These are phyloP conservation scores for Onygenales sp. DNA, from an alignment of 2,329 filamentous ascomycete species.

Conservation along the genomic window DNA sequence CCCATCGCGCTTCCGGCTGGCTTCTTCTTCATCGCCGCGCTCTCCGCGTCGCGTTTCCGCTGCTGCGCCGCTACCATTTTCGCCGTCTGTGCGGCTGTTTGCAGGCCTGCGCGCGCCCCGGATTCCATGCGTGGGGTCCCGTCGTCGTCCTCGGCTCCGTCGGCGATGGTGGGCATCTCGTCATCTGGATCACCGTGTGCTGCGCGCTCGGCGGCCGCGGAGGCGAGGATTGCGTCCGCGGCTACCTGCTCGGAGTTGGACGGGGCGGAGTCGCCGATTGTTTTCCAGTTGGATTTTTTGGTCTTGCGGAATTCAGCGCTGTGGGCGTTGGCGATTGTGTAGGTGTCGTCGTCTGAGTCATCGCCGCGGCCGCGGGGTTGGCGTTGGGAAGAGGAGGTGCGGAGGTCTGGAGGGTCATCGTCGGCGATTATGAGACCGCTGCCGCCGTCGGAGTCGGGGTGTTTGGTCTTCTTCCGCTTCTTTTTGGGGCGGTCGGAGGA, in stretches of 20 bases:
- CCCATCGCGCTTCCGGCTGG: background rate
- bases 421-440: conserved; percentile 30
- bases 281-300: conserved; percentile 76
- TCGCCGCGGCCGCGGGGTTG: conserved; percentile 11
- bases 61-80: conserved; percentile 60
- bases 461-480: conserved; percentile 47
- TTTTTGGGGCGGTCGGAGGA: conserved; percentile 41
- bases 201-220: conserved; percentile 57
- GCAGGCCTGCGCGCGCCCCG: conserved; percentile 77
- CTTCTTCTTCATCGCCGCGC: conserved; percentile 17
- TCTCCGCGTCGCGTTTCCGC: conserved; percentile 36
- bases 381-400: conserved; percentile 17
- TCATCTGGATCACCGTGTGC: conserved; percentile 40
- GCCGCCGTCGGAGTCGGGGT: conserved; percentile 40
- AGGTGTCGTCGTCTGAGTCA: conserved; percentile 25
- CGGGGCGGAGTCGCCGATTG: conserved; percentile 38
- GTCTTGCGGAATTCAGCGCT: conserved; percentile 44
- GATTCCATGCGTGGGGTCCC: conserved; percentile 64
- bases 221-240: conserved; percentile 69
- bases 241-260: conserved; percentile 49
- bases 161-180: conserved; percentile 36
- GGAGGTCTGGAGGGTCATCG: conserved; percentile 30
- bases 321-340: conserved; percentile 10
- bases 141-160: conserved; percentile 26
- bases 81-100: conserved; percentile 70